Base-by-base conservation (phyloP, 257 asterid species). In the Capsicum pubescens region DNA sequence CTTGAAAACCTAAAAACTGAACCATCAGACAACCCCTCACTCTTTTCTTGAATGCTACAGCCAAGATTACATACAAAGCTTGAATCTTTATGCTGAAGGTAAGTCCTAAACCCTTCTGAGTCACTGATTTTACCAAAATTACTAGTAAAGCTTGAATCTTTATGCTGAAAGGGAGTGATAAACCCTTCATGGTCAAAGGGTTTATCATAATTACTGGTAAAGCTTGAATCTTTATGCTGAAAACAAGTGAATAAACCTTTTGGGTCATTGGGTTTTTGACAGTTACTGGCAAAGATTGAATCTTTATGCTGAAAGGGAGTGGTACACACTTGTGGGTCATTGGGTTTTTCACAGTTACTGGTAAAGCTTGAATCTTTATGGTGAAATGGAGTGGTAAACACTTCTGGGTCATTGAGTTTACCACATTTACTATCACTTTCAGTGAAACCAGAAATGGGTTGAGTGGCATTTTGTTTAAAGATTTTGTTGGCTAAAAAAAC, bases 401-500 rank as follows among this genome's bases (percentile, higher is more conserved):
- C 71, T 35, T 83, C 64, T 19, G 76, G 82, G 32, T 59, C 39
- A 2, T 50, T 10, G 74, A 13, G 39, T 59, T 79, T 70, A 46
- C 83, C 89, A 63, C 60, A 83, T 50, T 74, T 50, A 50, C 21
- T 8, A 13, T 67, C 52, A 68, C 14, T 15, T 39, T 39, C 54
- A 39, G 54, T 68, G 8, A 54, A 68, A 68, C 52, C 26, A 36
- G 77, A 68, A n/a, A 4, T 61, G 90, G 89, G 88, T 82, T 88
- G 66, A 58, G 85, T 12, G 16, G 84, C 88, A 67, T n/a, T 57
- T 61, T 90, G 86, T 76, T 83, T 86, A 61, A 90, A 85, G 21
- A 93, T 86, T 82, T 86, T 91, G 87, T 91, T 94, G 77, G 98
- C 98, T 83, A 94, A 85, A 87, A 94, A 91, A 61, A 94, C 91